These are phyloP conservation scores for Fusarium armeniacum DNA, from an alignment of 2,329 filamentous ascomycete species.

Conservation along the genomic window DNA sequence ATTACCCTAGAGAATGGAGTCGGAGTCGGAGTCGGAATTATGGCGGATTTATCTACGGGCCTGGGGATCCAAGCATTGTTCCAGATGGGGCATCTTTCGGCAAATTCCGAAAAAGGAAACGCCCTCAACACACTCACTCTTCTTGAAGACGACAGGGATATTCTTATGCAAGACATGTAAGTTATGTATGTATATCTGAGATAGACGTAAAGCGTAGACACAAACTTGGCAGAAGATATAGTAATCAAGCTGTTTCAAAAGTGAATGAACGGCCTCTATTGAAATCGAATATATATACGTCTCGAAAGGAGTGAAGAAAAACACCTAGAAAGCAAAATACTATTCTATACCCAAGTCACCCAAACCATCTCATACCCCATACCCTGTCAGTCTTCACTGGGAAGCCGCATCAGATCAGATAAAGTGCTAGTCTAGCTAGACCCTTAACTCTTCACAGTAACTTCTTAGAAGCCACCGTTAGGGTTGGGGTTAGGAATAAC, in stretches of 20 bases:
- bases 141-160: background rate
- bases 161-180: background rate
- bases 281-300: conserved; percentile 12
- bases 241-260: fast-evolving
- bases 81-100: conserved; percentile 11
- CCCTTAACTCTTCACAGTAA: background rate
- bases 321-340: background rate
- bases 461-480: conserved; percentile 54
- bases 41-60: background rate
- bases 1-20: background rate
- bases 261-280: background rate
- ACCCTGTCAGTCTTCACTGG: background rate
- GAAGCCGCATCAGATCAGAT: background rate
- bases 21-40: background rate
- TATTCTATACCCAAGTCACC: background rate
- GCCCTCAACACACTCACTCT: background rate
- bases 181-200: no score
- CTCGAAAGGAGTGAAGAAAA: conserved; percentile 23
- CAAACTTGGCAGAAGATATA: fast-evolving
- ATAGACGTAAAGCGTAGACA: no score
- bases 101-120: background rate
- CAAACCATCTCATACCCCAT: background rate
- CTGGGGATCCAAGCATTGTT: background rate
- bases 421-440: background rate
- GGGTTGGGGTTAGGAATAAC: conserved; percentile 61